Conservation (phyloP, 345 rosid genomes). For the Aquilaria sinensis region DNA sequence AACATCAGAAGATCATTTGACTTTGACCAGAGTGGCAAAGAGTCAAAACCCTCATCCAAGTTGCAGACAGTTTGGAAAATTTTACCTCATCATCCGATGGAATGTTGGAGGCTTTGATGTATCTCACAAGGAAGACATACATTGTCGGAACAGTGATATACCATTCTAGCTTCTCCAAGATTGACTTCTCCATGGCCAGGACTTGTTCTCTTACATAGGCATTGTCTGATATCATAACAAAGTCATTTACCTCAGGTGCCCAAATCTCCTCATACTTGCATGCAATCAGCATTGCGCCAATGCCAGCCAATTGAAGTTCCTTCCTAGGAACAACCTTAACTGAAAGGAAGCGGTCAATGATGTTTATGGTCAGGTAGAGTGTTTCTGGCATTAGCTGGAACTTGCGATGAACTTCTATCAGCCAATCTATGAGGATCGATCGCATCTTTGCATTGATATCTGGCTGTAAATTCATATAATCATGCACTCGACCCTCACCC, state of each 20-base stretch:
- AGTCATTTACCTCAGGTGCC: constrained; percentile 88
- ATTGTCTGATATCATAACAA: constrained; percentile 78
- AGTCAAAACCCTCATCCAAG: background rate
- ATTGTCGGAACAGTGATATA: constrained; percentile 77
- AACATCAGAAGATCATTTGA: background rate
- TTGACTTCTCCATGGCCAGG: constrained; percentile 74
- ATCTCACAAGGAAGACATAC: constrained; percentile 77
- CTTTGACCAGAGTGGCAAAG: background rate
- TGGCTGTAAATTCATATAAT: constrained; percentile 66
- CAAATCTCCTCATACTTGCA: constrained; percentile 96
- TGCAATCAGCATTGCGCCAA: constrained; percentile 80
- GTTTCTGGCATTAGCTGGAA: constrained; percentile 86
- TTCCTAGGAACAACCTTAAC: constrained; percentile 48
- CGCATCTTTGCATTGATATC: constrained; percentile 84
- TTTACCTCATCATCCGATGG: constrained; percentile 50
- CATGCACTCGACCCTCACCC: constrained; percentile 44
- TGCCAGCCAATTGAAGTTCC: constrained; percentile 81
- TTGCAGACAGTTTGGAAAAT: too few relatives aligned
- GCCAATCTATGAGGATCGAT: constrained; percentile 80
- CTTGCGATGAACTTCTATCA: constrained; percentile 77
- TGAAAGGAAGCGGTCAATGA: constrained; percentile 74
- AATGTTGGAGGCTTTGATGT: constrained; percentile 56
- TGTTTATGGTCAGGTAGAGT: constrained; percentile 65
- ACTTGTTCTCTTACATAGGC: constrained; percentile 74
- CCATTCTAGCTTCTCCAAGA: constrained; percentile 74